Conservation (phyloP, 2,329 filamentous ascomycete species). For the Hymenoscyphus fructigenus region DNA sequence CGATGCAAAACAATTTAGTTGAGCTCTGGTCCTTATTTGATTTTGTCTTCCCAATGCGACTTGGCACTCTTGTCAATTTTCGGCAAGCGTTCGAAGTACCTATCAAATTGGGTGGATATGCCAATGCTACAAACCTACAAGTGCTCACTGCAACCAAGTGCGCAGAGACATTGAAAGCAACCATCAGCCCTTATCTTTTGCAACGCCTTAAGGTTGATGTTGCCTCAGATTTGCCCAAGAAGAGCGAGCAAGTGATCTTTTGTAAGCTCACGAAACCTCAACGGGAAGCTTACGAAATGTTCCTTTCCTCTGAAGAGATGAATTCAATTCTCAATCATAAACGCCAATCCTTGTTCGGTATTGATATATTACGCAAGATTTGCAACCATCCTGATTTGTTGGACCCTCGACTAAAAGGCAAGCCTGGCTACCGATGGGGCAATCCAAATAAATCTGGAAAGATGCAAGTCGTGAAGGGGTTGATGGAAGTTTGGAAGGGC, state of each 20-base stretch:
- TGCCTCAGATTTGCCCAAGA: constrained; percentile 88
- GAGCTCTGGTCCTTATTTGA: constrained; percentile 98
- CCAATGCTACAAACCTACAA: constrained; percentile 89
- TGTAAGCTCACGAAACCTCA: constrained; percentile 86
- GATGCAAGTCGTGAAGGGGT: constrained; percentile 88
- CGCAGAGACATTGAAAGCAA: constrained; percentile 88
- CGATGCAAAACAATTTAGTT: constrained; percentile 94
- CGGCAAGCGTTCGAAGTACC: constrained; percentile 90
- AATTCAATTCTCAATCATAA: constrained; percentile 73
- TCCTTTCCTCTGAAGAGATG: constrained; percentile 81
- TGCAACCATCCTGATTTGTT: constrained; percentile 95
- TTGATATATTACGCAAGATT: constrained; percentile 91
- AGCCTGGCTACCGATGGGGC: constrained; percentile 74
- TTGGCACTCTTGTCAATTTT: constrained; percentile 90
- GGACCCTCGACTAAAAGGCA: constrained; percentile 56
- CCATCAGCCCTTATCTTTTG: constrained; percentile 88
- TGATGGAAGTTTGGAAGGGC: constrained; percentile 85
- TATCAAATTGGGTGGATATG: constrained; percentile 90
- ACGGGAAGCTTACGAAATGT: constrained; percentile 75
- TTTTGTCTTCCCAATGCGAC: constrained; percentile 93
- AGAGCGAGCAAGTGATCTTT: constrained; percentile 94
- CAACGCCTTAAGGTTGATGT: constrained; percentile 94
- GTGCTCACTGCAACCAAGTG: constrained; percentile 94
- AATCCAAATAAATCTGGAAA: constrained; percentile 81
- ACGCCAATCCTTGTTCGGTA: constrained; percentile 80